Evolutionary conservation across 1,139 yeast genomes (phyloP), one percentile per base, ranked within the genome.

Genomic region (Kurtzmaniella quercitrusa): DNA sequence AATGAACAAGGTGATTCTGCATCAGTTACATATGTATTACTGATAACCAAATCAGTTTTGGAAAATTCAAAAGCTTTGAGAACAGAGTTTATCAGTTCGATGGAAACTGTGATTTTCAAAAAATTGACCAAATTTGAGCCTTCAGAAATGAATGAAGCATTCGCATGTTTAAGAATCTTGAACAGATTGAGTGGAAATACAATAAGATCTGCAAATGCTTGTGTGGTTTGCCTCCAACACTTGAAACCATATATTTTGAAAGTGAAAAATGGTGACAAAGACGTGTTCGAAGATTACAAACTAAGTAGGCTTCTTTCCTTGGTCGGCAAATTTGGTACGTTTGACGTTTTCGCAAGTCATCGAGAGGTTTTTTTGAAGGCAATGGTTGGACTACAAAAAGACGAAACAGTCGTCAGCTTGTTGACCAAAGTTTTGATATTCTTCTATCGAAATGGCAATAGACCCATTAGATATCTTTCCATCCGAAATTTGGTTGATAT

Each of bases 301-400:
- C 53, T 82, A 3, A 70, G 71, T n/a, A 73, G 85, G 48, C 60
- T 88, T 6, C 58, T 88, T 1, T 78, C 78, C 53, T 62, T 88
- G 18, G 57, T 86, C 10, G 90, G 95, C 0, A 75, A 77, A 41
- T 79, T 88, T 62, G 94, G 91, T 0, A 70, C 83, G 41, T 77
- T 76, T 52, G 84, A 93, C 53, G 66, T 77, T 16, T 72, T 87
- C 45, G 85, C 81, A 45, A 59, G 57, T 1, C 62, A 71, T 44
- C 62, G 75, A 27, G 63, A 60, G 0, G 42, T 70, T 1, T 78
- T 84, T 51, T 39, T 63, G 7, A 63, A 60, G 14, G 58, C 75
- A 1, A 57, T 59, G 1, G 43, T 77, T 12, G 77, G 77, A 1
- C 55, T 82, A 47, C 68, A 70, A 43, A 65, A 65, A 0, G 73